A percentile compares a stretch with the other conserved stretches of the same genome.
These are phyloP conservation scores for Colletotrichum tofieldiae DNA, from an alignment of 2,329 filamentous ascomycete species.

Conservation along the genomic window DNA sequence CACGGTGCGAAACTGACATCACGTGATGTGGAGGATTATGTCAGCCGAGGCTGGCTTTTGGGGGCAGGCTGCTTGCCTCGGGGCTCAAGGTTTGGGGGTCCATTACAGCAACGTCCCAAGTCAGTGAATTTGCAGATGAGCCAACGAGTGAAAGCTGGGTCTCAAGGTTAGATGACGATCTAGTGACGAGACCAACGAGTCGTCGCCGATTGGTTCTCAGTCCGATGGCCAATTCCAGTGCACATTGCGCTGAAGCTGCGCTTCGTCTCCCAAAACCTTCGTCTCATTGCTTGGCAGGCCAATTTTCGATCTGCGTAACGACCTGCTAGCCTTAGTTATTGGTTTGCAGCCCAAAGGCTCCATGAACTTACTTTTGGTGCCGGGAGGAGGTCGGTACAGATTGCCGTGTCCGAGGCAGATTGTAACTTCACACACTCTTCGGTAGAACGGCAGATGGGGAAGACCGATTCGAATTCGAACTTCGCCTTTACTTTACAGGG, in stretches of 20 bases:
- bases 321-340: conserved; percentile 23
- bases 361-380: conserved; percentile 17
- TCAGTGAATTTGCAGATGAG: not conserved
- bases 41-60: conserved; percentile 46
- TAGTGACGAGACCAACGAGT: not conserved
- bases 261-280: conserved; percentile 23
- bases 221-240: conserved; percentile 14
- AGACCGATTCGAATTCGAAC: not conserved
- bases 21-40: conserved; percentile 52
- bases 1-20: conserved; percentile 45
- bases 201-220: conserved; percentile 2
- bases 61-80: not conserved
- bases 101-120: not conserved
- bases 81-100: not conserved
- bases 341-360: conserved; percentile 2
- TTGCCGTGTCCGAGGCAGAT: conserved; percentile 1
- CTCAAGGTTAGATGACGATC: conserved; percentile 5
- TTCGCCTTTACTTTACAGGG: conserved; percentile 8
- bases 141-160: not conserved
- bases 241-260: conserved; percentile 13
- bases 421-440: conserved; percentile 26
- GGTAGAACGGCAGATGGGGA: not conserved
- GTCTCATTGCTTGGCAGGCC: not conserved
- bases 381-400: not conserved
- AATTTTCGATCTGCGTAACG: not conserved